These are phyloP conservation scores for Chrysosporium queenslandicum DNA, from an alignment of 2,329 filamentous ascomycete species.

Conservation along the genomic window DNA sequence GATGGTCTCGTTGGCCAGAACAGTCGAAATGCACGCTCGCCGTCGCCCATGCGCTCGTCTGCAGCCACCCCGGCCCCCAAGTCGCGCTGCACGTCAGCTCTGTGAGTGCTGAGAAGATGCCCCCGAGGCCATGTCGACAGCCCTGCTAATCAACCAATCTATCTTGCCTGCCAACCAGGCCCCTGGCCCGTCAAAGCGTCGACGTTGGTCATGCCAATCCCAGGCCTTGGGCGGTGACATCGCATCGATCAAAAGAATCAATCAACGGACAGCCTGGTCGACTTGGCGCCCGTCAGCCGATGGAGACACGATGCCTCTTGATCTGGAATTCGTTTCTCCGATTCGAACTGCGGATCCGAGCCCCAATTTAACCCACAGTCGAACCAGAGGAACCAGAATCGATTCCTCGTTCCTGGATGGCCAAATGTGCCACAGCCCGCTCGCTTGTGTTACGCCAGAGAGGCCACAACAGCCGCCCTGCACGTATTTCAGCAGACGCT, in stretches of 20 bases:
- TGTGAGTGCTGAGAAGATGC: too few species aligned
- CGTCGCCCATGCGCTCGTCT: background rate
- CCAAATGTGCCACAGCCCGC: background rate
- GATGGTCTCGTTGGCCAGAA: constrained; percentile 1
- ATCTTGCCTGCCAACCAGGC: too few species aligned
- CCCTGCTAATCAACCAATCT: too few species aligned
- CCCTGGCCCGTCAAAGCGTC: background rate
- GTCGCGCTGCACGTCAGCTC: background rate
- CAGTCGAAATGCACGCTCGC: background rate
- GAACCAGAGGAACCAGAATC: background rate
- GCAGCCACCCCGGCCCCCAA: background rate
- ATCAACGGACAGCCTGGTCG: too few species aligned
- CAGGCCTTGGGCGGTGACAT: background rate
- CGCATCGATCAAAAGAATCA: too few species aligned
- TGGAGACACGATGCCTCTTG: too few species aligned
- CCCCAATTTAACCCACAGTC: background rate
- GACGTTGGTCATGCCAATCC: background rate
- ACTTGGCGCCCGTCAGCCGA: background rate
- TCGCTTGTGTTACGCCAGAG: background rate
- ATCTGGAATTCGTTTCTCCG: background rate
- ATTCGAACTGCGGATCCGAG: background rate
- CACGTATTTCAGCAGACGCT: too few species aligned
- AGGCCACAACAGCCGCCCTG: background rate
- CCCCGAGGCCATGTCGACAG: too few species aligned
- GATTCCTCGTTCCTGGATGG: background rate